phyloP scores from a whole-genome alignment of 768 basidiomycete species.

The Xerocomus spinulosus region DNA sequence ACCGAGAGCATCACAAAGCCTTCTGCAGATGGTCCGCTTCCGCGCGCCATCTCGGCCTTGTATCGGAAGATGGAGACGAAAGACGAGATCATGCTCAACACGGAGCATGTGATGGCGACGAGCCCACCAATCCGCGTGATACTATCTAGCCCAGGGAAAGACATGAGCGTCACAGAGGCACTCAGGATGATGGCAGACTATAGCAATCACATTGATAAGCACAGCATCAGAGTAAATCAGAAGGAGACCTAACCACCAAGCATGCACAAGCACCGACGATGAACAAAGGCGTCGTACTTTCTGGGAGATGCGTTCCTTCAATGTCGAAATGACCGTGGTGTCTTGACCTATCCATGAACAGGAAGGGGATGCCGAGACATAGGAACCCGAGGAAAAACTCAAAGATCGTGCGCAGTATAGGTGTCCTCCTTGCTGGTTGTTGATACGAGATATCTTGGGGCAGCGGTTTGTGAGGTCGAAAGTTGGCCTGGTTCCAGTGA shows the following conservation, averaged over 20 bases:
- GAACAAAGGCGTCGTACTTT: slow-evolving; percentile 52
- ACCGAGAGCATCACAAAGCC: slow-evolving; percentile 55
- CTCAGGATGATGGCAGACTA: slow-evolving; percentile 80
- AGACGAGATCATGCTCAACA: slow-evolving; percentile 63
- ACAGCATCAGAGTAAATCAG: neutral
- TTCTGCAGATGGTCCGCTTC: slow-evolving; percentile 42
- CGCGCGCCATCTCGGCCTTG: slow-evolving; percentile 60
- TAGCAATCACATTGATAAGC: slow-evolving; percentile 3
- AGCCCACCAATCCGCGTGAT: slow-evolving; percentile 61
- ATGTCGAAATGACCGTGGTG: slow-evolving; percentile 50
- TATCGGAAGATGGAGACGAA: slow-evolving; percentile 66
- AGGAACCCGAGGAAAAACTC: slow-evolving; percentile 60
- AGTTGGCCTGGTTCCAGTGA: slow-evolving; percentile 67
- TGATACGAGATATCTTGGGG: slow-evolving; percentile 46
- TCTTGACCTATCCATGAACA: slow-evolving; percentile 55
- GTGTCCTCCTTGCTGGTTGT: slow-evolving; percentile 25
- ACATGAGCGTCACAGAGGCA: slow-evolving; percentile 76
- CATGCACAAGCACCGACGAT: slow-evolving; percentile 62
- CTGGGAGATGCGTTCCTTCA: slow-evolving; percentile 46
- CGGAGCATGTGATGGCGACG: slow-evolving; percentile 63
- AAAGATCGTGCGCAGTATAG: slow-evolving; percentile 46
- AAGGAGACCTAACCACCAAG: slow-evolving; percentile 47
- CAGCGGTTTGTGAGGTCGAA: slow-evolving; percentile 64
- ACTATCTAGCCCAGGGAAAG: slow-evolving; percentile 68
- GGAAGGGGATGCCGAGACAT: slow-evolving; percentile 75